A percentile compares a stretch with the other conserved stretches of the same genome.
These are phyloP conservation scores for Colletotrichum falcatum DNA, from an alignment of 2,329 filamentous ascomycete species.

Conservation along the genomic window DNA sequence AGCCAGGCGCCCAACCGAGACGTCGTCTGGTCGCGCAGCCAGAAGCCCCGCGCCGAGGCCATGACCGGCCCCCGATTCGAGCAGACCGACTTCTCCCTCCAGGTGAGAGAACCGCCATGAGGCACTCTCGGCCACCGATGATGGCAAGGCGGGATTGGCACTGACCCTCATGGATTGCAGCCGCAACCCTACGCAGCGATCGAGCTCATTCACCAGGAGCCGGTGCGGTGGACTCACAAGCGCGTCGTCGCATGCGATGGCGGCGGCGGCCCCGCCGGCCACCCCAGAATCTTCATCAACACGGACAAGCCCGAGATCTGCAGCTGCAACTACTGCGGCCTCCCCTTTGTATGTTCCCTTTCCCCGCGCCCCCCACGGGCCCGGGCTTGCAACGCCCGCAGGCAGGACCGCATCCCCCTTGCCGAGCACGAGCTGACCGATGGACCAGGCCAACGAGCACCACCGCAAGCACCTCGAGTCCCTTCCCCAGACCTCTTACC, in stretches of 20 bases:
- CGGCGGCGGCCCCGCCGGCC: conserved; percentile 88
- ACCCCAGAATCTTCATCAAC: conserved; percentile 97
- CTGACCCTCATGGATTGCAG: conserved; percentile 59
- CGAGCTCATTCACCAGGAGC: conserved; percentile 94
- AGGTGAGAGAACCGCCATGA: conserved; percentile 74
- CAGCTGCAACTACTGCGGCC: conserved; percentile 90
- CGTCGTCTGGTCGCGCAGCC: conserved; percentile 85
- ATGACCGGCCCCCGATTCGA: conserved; percentile 97
- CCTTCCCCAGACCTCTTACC: conserved; percentile 83
- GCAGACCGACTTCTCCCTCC: conserved; percentile 92
- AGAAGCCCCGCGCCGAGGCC: conserved; percentile 82
- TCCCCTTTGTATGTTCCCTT: conserved; percentile 82
- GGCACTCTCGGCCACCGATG: neutral
- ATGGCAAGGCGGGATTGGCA: neutral
- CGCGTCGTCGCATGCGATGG: conserved; percentile 89
- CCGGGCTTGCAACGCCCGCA: neutral
- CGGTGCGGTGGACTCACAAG: conserved; percentile 90
- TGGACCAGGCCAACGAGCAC: conserved; percentile 84
- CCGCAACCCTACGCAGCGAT: conserved; percentile 92
- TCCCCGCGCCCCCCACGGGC: neutral
- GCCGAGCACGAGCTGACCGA: conserved; percentile 14
- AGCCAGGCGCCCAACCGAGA: conserved; percentile 89
- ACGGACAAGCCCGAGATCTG: conserved; percentile 96
- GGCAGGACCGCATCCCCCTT: no score
- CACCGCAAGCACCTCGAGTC: conserved; percentile 87